These are phyloP conservation scores for Aspergillus amoenus DNA, from an alignment of 2,329 filamentous ascomycete genomes.

Conservation along the genomic window DNA sequence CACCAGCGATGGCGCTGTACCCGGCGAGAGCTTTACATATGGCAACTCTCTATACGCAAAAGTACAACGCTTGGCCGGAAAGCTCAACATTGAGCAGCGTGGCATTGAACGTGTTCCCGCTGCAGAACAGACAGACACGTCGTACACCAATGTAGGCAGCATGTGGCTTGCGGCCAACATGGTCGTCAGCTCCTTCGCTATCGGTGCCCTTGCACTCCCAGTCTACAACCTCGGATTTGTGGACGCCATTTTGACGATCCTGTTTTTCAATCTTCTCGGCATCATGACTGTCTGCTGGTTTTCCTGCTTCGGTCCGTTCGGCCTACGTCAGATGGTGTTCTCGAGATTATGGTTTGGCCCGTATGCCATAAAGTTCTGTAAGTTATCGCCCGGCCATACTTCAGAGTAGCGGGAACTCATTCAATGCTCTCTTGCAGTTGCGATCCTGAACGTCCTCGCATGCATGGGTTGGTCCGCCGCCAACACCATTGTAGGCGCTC, in stretches of 20 bases:
- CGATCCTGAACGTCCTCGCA: conserved; percentile 68
- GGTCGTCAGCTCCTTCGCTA: conserved; percentile 73
- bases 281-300: conserved; percentile 72
- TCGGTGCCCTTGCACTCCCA: conserved; percentile 68
- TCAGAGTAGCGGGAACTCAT: background rate
- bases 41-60: conserved; percentile 58
- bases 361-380: conserved; percentile 67
- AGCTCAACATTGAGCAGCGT: conserved; percentile 68
- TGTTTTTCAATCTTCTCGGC: conserved; percentile 76
- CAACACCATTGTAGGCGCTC: conserved; percentile 77
- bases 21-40: conserved; percentile 59
- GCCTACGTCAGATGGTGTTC: conserved; percentile 78
- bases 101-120: conserved; percentile 74
- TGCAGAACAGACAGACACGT: conserved; percentile 65
- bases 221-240: conserved; percentile 70
- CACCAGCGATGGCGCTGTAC: conserved; percentile 50
- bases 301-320: conserved; percentile 75
- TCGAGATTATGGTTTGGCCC: conserved; percentile 75
- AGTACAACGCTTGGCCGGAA: conserved; percentile 63
- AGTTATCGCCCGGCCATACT: conserved; percentile 26
- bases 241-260: conserved; percentile 68
- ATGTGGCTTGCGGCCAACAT: conserved; percentile 80
- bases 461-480: conserved; percentile 75
- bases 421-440: conserved; percentile 48
- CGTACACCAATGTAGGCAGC: conserved; percentile 66